phyloP scores from a whole-genome alignment of 176 grass and related monocot species.

The Lolium rigidum region DNA sequence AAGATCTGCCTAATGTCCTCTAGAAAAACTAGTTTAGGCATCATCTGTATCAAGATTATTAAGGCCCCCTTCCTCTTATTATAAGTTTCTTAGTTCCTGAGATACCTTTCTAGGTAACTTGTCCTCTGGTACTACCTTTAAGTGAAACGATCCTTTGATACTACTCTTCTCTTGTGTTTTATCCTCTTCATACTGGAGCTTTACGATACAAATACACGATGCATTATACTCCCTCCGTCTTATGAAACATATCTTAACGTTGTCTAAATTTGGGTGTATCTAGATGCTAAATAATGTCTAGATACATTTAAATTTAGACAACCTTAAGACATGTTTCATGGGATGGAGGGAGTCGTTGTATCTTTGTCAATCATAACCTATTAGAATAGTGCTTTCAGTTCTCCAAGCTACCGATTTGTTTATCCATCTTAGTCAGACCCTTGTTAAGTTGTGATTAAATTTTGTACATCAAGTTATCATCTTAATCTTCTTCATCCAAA shows the following conservation, averaged over 20 bases:
- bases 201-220: too few species aligned
- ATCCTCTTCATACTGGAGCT: too few species aligned
- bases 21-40: background rate
- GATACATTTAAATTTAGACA: too few species aligned
- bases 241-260: too few species aligned
- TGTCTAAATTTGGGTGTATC: too few species aligned
- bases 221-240: too few species aligned
- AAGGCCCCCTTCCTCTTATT: background rate
- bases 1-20: background rate
- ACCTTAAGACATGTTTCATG: too few species aligned
- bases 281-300: too few species aligned
- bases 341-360: background rate
- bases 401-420: slow-evolving; percentile 1
- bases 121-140: too few species aligned
- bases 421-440: background rate
- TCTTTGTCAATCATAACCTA: background rate
- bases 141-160: too few species aligned
- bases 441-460: background rate
- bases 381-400: background rate
- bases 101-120: background rate
- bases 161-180: too few species aligned
- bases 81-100: background rate
- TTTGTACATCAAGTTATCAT: background rate
- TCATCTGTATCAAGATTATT: background rate
- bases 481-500: too few species aligned